Conservation (phyloP, 164 flowering plant genomes). For the Umbilicus rupestris region DNA sequence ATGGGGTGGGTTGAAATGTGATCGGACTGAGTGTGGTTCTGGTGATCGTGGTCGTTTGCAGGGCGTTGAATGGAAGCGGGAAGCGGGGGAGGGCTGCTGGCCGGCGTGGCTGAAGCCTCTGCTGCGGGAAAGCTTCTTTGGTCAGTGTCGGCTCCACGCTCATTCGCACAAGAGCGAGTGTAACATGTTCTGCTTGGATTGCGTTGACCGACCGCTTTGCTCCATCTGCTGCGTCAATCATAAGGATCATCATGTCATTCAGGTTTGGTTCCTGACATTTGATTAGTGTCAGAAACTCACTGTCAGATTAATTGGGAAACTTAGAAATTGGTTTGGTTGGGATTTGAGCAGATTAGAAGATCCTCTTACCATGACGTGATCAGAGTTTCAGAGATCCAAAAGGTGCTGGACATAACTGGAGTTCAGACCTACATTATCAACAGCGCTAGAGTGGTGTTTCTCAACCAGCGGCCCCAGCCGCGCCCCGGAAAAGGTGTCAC, state of each 20-base stretch:
- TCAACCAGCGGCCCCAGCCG: conserved; percentile 16
- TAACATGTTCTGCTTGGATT: conserved; percentile 23
- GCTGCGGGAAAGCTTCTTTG: conserved; percentile 15
- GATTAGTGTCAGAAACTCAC: neutral
- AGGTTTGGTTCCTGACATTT: conserved; percentile 2
- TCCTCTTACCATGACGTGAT: conserved; percentile 20
- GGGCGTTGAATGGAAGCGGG: neutral
- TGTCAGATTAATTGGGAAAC: too few species aligned
- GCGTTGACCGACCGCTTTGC: conserved; percentile 12
- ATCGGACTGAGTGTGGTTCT: neutral
- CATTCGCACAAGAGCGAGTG: conserved; percentile 19
- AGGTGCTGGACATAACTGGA: conserved; percentile 13
- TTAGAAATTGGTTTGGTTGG: neutral
- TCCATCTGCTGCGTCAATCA: conserved; percentile 6
- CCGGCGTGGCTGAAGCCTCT: conserved; percentile 17
- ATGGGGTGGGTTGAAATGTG: neutral
- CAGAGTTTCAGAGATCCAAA: conserved; percentile 17
- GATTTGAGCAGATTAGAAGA: conserved; percentile 14
- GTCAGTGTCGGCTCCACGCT: conserved; percentile 15
- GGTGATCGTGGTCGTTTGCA: neutral
- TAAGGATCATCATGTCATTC: conserved; percentile 11
- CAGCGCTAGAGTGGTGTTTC: conserved; percentile 15
- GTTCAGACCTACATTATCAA: conserved; percentile 15
- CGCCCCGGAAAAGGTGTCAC: conserved; percentile 17
- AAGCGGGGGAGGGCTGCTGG: conserved; percentile 3